Evolutionary conservation across 345 rosid species (phyloP).

Genomic region (Conringia planisiliqua): DNA sequence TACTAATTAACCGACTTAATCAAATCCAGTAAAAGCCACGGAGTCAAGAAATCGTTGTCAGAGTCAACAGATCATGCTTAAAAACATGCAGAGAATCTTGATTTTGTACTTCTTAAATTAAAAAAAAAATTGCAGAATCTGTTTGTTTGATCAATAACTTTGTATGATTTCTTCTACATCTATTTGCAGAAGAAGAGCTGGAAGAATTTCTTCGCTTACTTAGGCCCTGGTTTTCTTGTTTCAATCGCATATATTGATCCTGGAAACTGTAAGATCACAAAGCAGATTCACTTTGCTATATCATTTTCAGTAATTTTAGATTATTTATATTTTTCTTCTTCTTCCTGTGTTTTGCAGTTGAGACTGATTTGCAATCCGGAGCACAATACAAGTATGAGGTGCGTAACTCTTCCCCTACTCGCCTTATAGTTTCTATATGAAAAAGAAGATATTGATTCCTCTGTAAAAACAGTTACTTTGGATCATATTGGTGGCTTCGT

Average conservation of each 20-base stretch:
- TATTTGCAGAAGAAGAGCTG: conserved; percentile 76
- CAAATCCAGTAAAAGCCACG: background rate
- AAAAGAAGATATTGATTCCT: background rate
- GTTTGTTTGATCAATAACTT: background rate
- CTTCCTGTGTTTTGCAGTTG: conserved; percentile 56
- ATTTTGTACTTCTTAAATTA: background rate
- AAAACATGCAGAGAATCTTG: background rate
- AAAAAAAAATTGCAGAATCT: background rate
- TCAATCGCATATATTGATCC: conserved; percentile 97
- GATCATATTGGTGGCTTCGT: conserved; percentile 92
- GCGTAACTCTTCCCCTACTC: background rate
- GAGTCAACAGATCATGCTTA: conserved; percentile 7
- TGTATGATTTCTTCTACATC: background rate
- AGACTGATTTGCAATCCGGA: conserved; percentile 94
- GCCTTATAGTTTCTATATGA: background rate
- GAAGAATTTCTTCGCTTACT: conserved; percentile 85
- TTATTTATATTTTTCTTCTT: background rate
- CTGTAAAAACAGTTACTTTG: conserved; percentile 64
- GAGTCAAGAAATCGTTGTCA: background rate
- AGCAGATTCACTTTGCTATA: background rate
- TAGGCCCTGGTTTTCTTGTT: conserved; percentile 96
- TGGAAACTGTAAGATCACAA: conserved; percentile 71
- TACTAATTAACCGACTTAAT: background rate
- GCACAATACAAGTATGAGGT: conserved; percentile 86
- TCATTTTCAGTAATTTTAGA: background rate